Base-by-base conservation (phyloP, 2,329 filamentous ascomycete genomes). In the Aureobasidium pullulans region DNA sequence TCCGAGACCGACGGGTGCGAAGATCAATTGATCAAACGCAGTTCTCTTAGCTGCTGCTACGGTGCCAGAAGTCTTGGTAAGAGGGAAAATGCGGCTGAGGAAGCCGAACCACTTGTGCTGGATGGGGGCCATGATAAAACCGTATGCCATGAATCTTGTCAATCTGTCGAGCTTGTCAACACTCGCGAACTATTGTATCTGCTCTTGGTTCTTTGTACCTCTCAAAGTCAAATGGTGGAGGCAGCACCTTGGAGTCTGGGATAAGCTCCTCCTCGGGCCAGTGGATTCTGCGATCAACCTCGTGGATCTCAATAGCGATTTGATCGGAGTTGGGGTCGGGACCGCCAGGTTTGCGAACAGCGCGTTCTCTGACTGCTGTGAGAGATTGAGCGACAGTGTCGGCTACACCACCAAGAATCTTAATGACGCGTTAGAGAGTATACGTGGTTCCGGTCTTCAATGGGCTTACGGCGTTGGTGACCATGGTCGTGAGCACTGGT, bases 31-130 rank as follows among this genome's bases (percentile, higher is more conserved):
- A 72, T 99, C 94, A 67, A 94, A 87, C 7, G 88, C 89, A 16
- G 97, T 91, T 62, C 93, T 83, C 81, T 96, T 96, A 74, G 97
- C 75, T 3, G 90, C 90, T 34, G 91, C 90, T 2, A 80, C 77
- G 52, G 90, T 87, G 2, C 86, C 86, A 66, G 83, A 83, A 10
- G 79, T 82, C 78, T 93, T 90, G 54, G 87, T 88, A 53, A 96
- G 85, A 5, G 94, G 94, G 69, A 99, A 99, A 9, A 85, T 81
- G 64, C 79, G 81, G 36, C 86, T 88, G 64, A 99, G 78, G 73
- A 96, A 92, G 54, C 84, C 83, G 75, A 97, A 97, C 94, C 94
- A 99, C 71, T 90, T 87, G 77, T 96, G 96, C 73, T 97, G 93
- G 34, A 96, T 68, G 0, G 94, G 94, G 4, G 94, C 91, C 90